Percentiles rank a stretch among this genome's conserved stretches.
These are phyloP conservation scores for Turnera subulata DNA, from an alignment of 345 rosid genomes.

Conservation along the genomic window DNA sequence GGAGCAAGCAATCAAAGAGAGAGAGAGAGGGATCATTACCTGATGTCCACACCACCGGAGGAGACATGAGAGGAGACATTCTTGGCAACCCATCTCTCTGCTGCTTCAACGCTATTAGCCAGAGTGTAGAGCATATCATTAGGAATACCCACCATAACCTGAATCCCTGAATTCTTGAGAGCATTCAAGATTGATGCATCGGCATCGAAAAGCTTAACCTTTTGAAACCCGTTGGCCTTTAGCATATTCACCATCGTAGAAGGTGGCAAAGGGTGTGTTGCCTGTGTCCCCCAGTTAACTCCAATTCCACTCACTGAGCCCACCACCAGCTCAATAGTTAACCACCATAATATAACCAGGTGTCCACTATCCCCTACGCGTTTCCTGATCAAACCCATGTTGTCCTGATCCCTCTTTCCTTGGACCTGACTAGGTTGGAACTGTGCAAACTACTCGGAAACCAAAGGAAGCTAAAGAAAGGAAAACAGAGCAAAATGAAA, in stretches of 20 bases:
- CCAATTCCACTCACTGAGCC: neutral
- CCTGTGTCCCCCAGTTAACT: neutral
- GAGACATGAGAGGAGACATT: conserved; percentile 15
- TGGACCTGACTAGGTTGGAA: too few relatives aligned
- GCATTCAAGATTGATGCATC: neutral
- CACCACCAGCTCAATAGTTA: too few relatives aligned
- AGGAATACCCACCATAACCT: conserved; percentile 26
- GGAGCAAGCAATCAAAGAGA: neutral
- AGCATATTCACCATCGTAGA: neutral
- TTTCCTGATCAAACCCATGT: too few relatives aligned
- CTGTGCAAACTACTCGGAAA: too few relatives aligned
- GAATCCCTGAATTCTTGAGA: conserved; percentile 13
- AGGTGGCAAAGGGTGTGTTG: neutral
- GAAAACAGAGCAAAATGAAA: too few relatives aligned
- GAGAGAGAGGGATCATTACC: conserved; percentile 8
- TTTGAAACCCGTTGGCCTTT: neutral
- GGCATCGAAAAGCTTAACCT: neutral
- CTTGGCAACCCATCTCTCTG: conserved; percentile 18
- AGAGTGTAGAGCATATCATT: conserved; percentile 22
- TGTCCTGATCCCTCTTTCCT: too few relatives aligned
- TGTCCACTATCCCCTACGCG: too few relatives aligned
- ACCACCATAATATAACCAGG: too few relatives aligned
- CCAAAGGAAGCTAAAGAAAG: too few relatives aligned
- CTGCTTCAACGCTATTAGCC: conserved; percentile 6
- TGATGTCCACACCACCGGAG: conserved; percentile 20